phyloP scores from a whole-genome alignment of 306 rosid species.

The Ormosia semicastrata region DNA sequence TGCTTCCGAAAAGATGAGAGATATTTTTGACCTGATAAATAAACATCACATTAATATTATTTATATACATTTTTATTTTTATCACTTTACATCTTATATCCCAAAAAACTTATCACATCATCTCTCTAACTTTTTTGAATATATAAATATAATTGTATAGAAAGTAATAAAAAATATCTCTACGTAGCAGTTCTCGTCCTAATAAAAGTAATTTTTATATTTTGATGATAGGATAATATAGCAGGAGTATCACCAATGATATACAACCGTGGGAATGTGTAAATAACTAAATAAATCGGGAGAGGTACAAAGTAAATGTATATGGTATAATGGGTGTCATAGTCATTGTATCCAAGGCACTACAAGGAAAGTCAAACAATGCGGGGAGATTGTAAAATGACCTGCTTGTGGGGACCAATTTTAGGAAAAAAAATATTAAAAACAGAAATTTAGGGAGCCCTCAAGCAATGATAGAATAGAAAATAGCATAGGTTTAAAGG shows the following conservation, averaged over 20 bases:
- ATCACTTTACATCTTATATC: too few species aligned
- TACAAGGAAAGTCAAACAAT: constrained; percentile 21
- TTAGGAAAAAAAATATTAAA: not conserved
- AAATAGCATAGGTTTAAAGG: not conserved
- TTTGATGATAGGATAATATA: not conserved
- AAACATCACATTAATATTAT: too few species aligned
- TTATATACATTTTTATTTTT: too few species aligned
- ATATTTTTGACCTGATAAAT: too few species aligned
- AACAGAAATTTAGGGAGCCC: not conserved
- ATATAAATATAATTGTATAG: too few species aligned
- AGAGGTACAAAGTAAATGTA: not conserved
- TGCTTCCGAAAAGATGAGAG: too few species aligned
- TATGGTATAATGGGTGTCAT: constrained; percentile 25
- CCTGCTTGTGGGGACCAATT: not conserved
- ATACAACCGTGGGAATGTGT: not conserved
- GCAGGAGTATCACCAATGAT: not conserved
- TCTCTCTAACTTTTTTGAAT: too few species aligned
- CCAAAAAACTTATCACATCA: too few species aligned
- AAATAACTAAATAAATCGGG: not conserved
- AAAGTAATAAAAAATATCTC: too few species aligned
- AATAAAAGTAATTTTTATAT: not conserved
- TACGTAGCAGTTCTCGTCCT: too few species aligned
- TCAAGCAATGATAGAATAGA: not conserved
- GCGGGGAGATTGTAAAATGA: constrained; percentile 18
- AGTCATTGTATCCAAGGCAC: constrained; percentile 14